These are phyloP conservation scores for Metarhizium guizhouense DNA, from an alignment of 2,329 filamentous ascomycete genomes.

Conservation along the genomic window DNA sequence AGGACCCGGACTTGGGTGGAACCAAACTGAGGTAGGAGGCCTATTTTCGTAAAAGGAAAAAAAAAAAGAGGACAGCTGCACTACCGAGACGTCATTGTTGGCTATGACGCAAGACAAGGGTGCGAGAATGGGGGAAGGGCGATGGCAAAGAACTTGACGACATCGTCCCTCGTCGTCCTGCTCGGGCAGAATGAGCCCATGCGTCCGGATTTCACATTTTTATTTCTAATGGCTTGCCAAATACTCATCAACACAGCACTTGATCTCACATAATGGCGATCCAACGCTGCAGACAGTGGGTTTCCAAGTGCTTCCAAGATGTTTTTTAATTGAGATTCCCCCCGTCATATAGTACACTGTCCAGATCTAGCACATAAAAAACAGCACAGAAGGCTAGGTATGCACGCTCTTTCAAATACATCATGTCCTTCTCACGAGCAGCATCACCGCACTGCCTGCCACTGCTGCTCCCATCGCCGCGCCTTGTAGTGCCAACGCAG, in stretches of 20 bases:
- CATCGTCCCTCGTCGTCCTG: too few relatives aligned
- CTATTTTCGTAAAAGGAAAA: neutral
- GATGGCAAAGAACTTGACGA: neutral
- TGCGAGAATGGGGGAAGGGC: neutral
- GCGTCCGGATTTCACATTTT: too few relatives aligned
- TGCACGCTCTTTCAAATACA: conserved; percentile 1
- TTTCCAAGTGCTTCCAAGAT: too few relatives aligned
- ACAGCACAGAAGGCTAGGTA: neutral
- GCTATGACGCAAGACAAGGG: neutral
- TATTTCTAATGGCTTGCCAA: too few relatives aligned
- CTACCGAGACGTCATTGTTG: neutral
- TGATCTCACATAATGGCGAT: too few relatives aligned
- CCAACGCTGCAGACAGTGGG: too few relatives aligned
- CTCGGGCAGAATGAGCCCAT: too few relatives aligned
- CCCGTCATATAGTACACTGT: too few relatives aligned
- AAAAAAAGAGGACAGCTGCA: neutral
- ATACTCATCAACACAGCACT: too few relatives aligned
- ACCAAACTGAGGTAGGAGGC: neutral
- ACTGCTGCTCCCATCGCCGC: conserved; percentile 56
- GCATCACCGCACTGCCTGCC: conserved; percentile 42
- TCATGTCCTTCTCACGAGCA: conserved; percentile 31
- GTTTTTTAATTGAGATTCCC: too few relatives aligned
- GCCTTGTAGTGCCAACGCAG: conserved; percentile 59
- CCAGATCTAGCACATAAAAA: neutral
- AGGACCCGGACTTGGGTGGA: neutral